These are phyloP conservation scores for Barnettozyma pratensis DNA, from an alignment of 805 yeast species.

Conservation along the genomic window DNA sequence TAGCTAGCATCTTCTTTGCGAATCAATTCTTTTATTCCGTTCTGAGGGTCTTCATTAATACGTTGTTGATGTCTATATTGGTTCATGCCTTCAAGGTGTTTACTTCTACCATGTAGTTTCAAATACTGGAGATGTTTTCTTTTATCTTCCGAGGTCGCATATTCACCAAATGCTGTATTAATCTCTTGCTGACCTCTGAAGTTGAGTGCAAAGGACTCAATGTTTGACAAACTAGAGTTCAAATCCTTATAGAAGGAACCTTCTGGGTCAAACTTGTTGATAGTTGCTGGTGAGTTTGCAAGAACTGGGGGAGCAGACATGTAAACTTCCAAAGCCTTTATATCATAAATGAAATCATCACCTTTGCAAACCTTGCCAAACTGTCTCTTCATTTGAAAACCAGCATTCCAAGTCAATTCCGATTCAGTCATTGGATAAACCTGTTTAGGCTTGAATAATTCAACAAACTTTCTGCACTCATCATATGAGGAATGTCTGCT, in stretches of 20 bases:
- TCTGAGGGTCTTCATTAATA: background rate
- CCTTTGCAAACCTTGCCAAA: constrained; percentile 34
- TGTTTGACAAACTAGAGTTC: background rate
- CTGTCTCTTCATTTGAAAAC: constrained; percentile 34
- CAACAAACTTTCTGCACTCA: constrained; percentile 33
- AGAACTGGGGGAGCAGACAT: constrained; percentile 6
- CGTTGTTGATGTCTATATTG: constrained; percentile 5
- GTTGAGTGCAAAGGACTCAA: background rate
- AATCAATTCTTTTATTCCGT: constrained; percentile 19
- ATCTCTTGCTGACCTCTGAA: constrained; percentile 3
- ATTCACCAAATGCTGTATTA: constrained; percentile 1
- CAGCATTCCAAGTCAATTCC: constrained; percentile 30
- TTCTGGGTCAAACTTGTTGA: constrained; percentile 7
- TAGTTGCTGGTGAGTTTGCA: background rate
- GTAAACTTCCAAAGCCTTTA: constrained; percentile 1
- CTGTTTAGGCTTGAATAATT: constrained; percentile 32
- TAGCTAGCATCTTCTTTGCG: background rate
- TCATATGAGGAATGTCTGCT: constrained; percentile 44
- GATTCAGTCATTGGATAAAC: constrained; percentile 41
- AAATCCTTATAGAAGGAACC: constrained; percentile 2
- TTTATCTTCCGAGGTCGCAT: background rate
- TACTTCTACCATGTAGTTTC: background rate
- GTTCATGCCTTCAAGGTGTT: constrained; percentile 1
- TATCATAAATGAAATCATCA: constrained; percentile 15
- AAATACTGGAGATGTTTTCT: background rate